Conservation (phyloP, 208 protist genomes). For the Vickermania spadyakhi region DNA sequence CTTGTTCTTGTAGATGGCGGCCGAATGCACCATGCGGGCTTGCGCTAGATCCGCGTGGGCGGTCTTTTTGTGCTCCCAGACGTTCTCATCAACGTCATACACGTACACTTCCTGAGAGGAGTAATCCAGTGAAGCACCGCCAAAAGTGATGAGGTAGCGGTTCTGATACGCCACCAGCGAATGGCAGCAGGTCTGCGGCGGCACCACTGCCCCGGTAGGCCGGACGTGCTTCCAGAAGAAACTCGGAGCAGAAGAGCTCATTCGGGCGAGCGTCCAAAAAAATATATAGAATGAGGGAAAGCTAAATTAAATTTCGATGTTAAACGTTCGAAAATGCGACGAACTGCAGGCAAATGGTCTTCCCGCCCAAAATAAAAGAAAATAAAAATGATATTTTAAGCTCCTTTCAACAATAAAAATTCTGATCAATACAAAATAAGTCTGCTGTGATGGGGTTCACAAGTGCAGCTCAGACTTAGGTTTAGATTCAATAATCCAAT, state of each 20-base stretch:
- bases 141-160: slow-evolving; percentile 67
- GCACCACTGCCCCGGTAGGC: slow-evolving; percentile 6
- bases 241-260: background rate
- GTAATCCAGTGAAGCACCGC: slow-evolving; percentile 39
- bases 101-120: slow-evolving; percentile 41
- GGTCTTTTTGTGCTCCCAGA: slow-evolving; percentile 19
- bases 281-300: background rate
- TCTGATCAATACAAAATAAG: too few species aligned
- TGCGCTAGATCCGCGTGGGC: slow-evolving; percentile 15
- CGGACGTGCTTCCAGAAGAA: slow-evolving; percentile 14
- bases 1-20: slow-evolving; percentile 59
- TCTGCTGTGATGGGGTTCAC: too few species aligned
- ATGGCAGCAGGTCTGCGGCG: slow-evolving; percentile 64
- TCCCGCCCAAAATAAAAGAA: too few species aligned
- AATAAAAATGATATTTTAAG: too few species aligned
- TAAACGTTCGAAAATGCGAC: background rate
- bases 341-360: background rate
- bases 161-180: slow-evolving; percentile 62
- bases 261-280: background rate
- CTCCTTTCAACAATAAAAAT: too few species aligned
- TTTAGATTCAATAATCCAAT: too few species aligned
- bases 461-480: too few species aligned
- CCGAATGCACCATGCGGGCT: slow-evolving; percentile 51
- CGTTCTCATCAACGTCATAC: slow-evolving; percentile 33
- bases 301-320: background rate